A percentile compares a stretch with the other conserved stretches of the same genome.
These are phyloP conservation scores for Chaetoscypha palmicola DNA, from an alignment of 2,329 filamentous ascomycete species.

Conservation along the genomic window DNA sequence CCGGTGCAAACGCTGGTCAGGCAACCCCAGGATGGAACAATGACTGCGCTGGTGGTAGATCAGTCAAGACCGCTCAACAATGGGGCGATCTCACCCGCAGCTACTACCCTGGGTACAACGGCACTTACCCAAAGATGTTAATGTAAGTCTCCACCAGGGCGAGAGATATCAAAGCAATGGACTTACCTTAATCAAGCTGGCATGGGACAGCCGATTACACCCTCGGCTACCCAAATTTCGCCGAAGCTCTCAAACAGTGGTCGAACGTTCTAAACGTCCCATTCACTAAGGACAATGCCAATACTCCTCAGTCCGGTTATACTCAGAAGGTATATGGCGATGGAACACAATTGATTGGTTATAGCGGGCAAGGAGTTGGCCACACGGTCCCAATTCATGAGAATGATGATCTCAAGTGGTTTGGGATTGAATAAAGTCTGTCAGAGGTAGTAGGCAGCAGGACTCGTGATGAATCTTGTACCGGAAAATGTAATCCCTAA, in stretches of 20 bases:
- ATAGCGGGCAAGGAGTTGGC: conserved; percentile 28
- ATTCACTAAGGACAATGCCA: conserved; percentile 25
- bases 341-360: conserved; percentile 30
- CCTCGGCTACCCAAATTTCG: conserved; percentile 35
- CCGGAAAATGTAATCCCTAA: no score
- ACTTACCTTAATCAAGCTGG: no score
- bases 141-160: conserved; percentile 7
- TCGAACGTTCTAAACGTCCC: conserved; percentile 36
- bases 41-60: conserved; percentile 36
- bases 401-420: conserved; percentile 26
- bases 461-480: no score
- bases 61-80: conserved; percentile 8
- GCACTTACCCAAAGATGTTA: conserved; percentile 7
- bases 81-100: conserved; percentile 9
- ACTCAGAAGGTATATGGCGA: conserved; percentile 32
- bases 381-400: conserved; percentile 29
- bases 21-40: conserved; percentile 39
- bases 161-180: no score
- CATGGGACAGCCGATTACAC: conserved; percentile 35
- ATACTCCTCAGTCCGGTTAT: conserved; percentile 27
- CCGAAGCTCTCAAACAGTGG: conserved; percentile 41
- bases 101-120: conserved; percentile 8
- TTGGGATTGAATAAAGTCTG: no score
- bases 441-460: no score
- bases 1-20: conserved; percentile 33